These are phyloP conservation scores for Colletotrichum simmondsii DNA, from an alignment of 2,329 filamentous ascomycete species.

Conservation along the genomic window DNA sequence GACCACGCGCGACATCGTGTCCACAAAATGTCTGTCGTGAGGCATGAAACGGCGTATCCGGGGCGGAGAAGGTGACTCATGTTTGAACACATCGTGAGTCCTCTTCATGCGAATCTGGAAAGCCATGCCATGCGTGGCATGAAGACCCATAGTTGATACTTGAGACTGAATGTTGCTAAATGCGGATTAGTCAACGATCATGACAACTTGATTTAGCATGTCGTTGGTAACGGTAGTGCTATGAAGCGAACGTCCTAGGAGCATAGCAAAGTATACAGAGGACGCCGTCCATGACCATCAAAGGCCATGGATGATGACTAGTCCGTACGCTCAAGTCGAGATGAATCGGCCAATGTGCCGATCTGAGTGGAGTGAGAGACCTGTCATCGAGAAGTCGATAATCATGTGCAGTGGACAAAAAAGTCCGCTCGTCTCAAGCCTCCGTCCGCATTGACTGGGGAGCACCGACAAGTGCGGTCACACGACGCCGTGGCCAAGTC, in stretches of 20 bases:
- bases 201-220: not conserved
- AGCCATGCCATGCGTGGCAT: not conserved
- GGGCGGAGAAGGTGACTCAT: slow-evolving; percentile 7
- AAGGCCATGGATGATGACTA: not conserved
- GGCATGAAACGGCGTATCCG: slow-evolving; percentile 13
- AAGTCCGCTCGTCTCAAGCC: not conserved
- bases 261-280: not conserved
- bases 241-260: not conserved
- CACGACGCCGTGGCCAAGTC: slow-evolving; percentile 14
- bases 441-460: slow-evolving; percentile 15
- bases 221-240: not conserved
- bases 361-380: not conserved
- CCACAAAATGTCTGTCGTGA: not conserved
- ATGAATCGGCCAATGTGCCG: not conserved
- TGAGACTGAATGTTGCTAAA: not conserved
- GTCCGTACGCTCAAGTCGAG: not conserved
- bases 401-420: not conserved
- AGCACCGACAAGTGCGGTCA: slow-evolving; percentile 23
- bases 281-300: not conserved
- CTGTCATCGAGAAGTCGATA: not conserved
- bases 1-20: not conserved
- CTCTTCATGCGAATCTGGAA: not conserved
- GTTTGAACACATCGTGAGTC: not conserved
- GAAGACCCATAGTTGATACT: not conserved
- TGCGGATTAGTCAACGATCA: not conserved